A percentile compares a stretch with the other conserved stretches of the same genome.
These are phyloP conservation scores for Dendrostoma leiphaemia DNA, from an alignment of 2,329 filamentous ascomycete genomes.

Conservation along the genomic window DNA sequence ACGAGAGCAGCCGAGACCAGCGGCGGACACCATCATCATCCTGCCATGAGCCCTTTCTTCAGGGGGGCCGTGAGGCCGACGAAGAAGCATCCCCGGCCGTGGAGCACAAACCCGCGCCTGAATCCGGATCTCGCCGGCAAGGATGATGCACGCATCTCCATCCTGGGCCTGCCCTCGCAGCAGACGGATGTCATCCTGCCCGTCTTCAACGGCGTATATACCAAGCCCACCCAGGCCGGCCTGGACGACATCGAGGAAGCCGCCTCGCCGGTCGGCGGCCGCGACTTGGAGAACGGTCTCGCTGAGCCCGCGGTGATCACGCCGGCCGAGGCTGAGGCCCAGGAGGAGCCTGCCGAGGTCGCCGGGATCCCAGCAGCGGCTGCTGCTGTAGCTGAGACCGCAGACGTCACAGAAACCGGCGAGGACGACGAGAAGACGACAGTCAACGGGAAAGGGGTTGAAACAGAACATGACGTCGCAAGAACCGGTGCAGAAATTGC, in stretches of 20 bases:
- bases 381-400: not conserved
- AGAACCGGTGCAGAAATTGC: not conserved
- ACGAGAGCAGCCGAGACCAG: no score
- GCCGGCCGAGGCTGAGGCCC: not conserved
- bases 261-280: not conserved
- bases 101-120: slow-evolving; percentile 17
- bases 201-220: slow-evolving; percentile 17
- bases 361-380: no score
- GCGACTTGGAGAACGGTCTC: no score
- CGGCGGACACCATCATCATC: no score
- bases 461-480: not conserved
- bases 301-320: no score
- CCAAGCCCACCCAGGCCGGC: not conserved
- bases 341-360: no score
- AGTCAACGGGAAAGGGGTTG: no score
- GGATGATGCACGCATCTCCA: not conserved
- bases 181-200: slow-evolving; percentile 11
- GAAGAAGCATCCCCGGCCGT: slow-evolving; percentile 13
- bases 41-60: slow-evolving; percentile 19
- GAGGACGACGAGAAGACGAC: not conserved
- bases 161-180: slow-evolving; percentile 2
- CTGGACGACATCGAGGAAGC: not conserved
- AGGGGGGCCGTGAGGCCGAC: slow-evolving; percentile 14
- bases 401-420: not conserved
- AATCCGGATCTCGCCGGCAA: slow-evolving; percentile 12